phyloP scores from a whole-genome alignment of 768 basidiomycete species.

The Amanita molliuscula region DNA sequence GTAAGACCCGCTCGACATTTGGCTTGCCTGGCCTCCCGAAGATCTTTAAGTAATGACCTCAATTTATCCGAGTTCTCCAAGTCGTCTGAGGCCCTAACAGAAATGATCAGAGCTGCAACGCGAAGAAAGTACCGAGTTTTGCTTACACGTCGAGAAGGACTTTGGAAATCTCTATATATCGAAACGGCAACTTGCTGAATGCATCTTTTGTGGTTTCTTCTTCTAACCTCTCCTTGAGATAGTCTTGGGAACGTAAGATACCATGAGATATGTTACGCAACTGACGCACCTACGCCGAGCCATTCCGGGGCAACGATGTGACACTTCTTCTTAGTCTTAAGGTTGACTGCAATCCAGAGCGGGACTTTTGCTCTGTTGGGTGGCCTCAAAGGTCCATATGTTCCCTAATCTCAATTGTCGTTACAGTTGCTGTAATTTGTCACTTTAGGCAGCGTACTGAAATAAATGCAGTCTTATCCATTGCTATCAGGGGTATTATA shows the following conservation, averaged over 20 bases:
- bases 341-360: slow-evolving; percentile 90
- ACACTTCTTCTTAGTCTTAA: slow-evolving; percentile 93
- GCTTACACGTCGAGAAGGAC: slow-evolving; percentile 88
- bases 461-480: slow-evolving; percentile 88
- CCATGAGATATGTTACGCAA: not conserved
- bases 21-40: slow-evolving; percentile 93
- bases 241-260: slow-evolving; percentile 38
- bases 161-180: slow-evolving; percentile 85
- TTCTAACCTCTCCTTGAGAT: slow-evolving; percentile 62
- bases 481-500: slow-evolving; percentile 79
- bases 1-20: slow-evolving; percentile 83
- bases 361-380: slow-evolving; percentile 82
- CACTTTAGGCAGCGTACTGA: slow-evolving; percentile 41
- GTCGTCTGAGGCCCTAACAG: slow-evolving; percentile 78
- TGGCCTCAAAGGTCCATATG: slow-evolving; percentile 87
- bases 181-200: slow-evolving; percentile 78
- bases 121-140: not conserved
- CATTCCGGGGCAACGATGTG: slow-evolving; percentile 86
- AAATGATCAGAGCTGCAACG: not conserved
- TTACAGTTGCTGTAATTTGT: slow-evolving; percentile 9
- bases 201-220: slow-evolving; percentile 64
- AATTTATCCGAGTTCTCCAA: slow-evolving; percentile 77
- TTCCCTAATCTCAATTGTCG: slow-evolving; percentile 45
- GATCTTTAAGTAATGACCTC: slow-evolving; percentile 78
- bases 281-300: slow-evolving; percentile 64